Evolutionary conservation across 2,329 filamentous ascomycete genomes (phyloP), one percentile per base, ranked within the genome.

Genomic region (Sporothrix pallida): DNA sequence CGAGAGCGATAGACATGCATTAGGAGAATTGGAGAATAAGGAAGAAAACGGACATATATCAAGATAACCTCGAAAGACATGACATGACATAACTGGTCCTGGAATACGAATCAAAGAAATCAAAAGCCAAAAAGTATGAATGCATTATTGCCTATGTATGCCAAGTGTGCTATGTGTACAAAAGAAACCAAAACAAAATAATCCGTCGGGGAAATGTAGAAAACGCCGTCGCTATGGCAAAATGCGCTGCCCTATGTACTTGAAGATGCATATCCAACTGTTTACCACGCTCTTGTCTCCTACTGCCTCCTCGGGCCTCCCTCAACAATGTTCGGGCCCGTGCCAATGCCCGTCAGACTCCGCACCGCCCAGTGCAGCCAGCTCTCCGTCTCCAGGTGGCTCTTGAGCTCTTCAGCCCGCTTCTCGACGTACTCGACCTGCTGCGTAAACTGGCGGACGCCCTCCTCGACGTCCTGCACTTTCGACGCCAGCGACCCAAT

Each of bases 381-480:
- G 78, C 88, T 88, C 80, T 91, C 89, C 74, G 86, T 88, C 81
- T 90, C 88, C 8, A 92, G 86, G 76, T 89, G 88, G 15, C 80
- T 79, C 79, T 92, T 88, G 46, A 94, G 81, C 76, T 89, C 87
- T 56, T 88, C 86, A 0, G 91, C 88, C 54, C 89, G 84, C 56
- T 81, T 85, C 84, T 92, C 93, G 68, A 93, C 87, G 72, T 93
- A 91, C 63, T 87, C 84, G 1, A 96, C 92, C 80, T 95, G 92
- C 68, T 88, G 86, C 81, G 95, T 93, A 81, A 97, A 97, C 75
- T 94, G 92, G 12, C 83, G 84, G 0, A 97, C 89, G 0, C 92
- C 93, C 75, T 94, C 92, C 79, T 97, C 94, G 9, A 97, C 92
- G 79, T 98, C 95, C 78, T 93, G 88, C 10, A 97, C 91, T 78